Conservation (phyloP, 2,329 filamentous ascomycete genomes). For the Paracamarosporium sp. region DNA sequence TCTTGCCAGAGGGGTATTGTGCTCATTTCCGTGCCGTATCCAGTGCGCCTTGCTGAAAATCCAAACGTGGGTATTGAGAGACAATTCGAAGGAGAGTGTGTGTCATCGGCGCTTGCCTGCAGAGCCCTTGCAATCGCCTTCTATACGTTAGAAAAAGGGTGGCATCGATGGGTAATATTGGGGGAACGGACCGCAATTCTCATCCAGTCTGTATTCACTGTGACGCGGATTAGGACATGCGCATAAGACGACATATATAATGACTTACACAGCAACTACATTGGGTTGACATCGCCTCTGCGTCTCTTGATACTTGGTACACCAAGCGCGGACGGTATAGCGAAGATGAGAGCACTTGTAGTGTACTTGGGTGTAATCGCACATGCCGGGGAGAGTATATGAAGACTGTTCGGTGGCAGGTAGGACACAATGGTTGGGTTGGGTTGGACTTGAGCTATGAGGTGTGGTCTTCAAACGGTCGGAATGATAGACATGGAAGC, state of each 20-base stretch:
- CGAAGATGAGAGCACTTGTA: conserved; percentile 63
- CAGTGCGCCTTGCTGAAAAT: conserved; percentile 36
- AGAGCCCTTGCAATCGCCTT: conserved; percentile 45
- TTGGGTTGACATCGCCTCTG: conserved; percentile 63
- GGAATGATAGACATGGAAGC: conserved; percentile 13
- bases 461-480: conserved; percentile 6
- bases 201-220: conserved; percentile 56
- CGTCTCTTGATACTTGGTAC: conserved; percentile 60
- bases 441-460: conserved; percentile 3
- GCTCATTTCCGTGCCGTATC: conserved; percentile 25
- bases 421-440: conserved; percentile 6
- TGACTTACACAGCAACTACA: conserved; percentile 57
- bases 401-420: conserved; percentile 1
- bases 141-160: conserved; percentile 17
- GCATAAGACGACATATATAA: neutral
- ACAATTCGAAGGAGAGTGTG: conserved; percentile 13
- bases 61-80: conserved; percentile 13
- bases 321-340: conserved; percentile 64
- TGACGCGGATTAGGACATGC: conserved; percentile 15
- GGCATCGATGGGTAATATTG: neutral
- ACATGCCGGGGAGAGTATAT: conserved; percentile 51
- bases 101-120: conserved; percentile 21
- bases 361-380: conserved; percentile 66
- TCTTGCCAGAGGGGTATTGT: conserved; percentile 42
- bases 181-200: conserved; percentile 53